phyloP scores from a whole-genome alignment of 1,139 yeast species.

The Lodderomyces pseudojiufengensis region DNA sequence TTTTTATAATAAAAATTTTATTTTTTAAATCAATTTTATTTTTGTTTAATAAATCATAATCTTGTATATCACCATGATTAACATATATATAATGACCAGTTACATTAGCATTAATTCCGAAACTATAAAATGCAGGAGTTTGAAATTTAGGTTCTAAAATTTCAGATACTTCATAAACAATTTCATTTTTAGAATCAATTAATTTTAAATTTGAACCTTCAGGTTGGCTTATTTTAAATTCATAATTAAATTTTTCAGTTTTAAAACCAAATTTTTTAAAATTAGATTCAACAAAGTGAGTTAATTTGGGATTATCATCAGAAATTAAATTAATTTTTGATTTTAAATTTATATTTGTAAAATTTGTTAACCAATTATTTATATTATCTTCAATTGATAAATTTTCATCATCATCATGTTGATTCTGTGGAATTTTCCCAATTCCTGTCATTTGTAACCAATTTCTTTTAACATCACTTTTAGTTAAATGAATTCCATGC shows the following conservation, averaged over 20 bases:
- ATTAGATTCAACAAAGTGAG: constrained; percentile 22
- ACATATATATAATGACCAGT: constrained; percentile 27
- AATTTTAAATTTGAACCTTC: constrained; percentile 22
- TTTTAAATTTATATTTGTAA: constrained; percentile 18
- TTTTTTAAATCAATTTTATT: constrained; percentile 20
- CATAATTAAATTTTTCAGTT: constrained; percentile 18
- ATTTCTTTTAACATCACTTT: constrained; percentile 57
- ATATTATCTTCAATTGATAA: constrained; percentile 28
- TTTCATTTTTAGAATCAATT: constrained; percentile 20
- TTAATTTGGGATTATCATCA: constrained; percentile 26
- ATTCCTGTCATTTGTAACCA: constrained; percentile 27
- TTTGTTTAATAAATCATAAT: constrained; percentile 22
- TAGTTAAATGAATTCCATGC: constrained; percentile 61
- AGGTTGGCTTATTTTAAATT: constrained; percentile 24
- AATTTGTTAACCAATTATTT: constrained; percentile 23
- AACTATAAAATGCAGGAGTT: constrained; percentile 38
- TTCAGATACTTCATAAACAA: constrained; percentile 24
- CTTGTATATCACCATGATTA: constrained; percentile 30
- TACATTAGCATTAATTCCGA: constrained; percentile 28
- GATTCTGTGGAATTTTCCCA: constrained; percentile 20
- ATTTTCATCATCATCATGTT: too few species aligned
- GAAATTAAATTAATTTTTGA: constrained; percentile 23
- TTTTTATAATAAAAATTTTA: constrained; percentile 31
- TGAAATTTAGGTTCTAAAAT: constrained; percentile 24
- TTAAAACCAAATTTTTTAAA: constrained; percentile 30